Percentiles rank a stretch among this genome's conserved stretches.
Conservation (phyloP, 306 rosid genomes). For the Nissolia schottii region DNA sequence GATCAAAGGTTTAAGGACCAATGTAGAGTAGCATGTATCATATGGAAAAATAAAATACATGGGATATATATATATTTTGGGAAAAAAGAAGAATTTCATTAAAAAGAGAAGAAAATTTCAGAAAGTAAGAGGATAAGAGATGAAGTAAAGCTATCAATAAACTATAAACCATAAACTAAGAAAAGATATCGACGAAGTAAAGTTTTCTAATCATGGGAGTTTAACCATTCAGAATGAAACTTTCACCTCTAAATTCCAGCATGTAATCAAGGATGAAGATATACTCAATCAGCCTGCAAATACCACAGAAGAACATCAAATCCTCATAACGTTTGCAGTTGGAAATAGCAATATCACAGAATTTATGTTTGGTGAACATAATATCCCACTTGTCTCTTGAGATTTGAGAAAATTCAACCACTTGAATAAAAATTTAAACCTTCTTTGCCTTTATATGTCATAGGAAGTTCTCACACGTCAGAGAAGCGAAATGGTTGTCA, state of each 20-base stretch:
- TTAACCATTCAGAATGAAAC: slow-evolving; percentile 2
- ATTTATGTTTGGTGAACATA: neutral
- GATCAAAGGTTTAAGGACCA: neutral
- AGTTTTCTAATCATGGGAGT: too few species aligned
- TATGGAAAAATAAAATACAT: neutral
- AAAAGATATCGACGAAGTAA: too few species aligned
- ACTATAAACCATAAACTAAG: too few species aligned
- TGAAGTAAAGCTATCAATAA: too few species aligned
- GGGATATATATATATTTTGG: too few species aligned
- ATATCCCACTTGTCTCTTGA: neutral
- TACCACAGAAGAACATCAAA: slow-evolving; percentile 21
- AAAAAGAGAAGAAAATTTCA: too few species aligned
- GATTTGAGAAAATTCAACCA: neutral
- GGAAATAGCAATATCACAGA: neutral
- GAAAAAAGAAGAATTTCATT: too few species aligned
- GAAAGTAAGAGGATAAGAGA: too few species aligned
- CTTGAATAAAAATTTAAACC: neutral
- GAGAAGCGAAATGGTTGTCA: neutral
- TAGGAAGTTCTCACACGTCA: neutral
- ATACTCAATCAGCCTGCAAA: slow-evolving; percentile 65
- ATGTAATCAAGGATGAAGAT: slow-evolving; percentile 25
- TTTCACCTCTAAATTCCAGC: slow-evolving; percentile 52
- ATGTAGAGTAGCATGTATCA: neutral
- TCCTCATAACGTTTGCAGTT: slow-evolving; percentile 1
- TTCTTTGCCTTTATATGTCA: neutral